phyloP scores from a whole-genome alignment of 75 land plant genomes.

The Pinus tabuliformis region DNA sequence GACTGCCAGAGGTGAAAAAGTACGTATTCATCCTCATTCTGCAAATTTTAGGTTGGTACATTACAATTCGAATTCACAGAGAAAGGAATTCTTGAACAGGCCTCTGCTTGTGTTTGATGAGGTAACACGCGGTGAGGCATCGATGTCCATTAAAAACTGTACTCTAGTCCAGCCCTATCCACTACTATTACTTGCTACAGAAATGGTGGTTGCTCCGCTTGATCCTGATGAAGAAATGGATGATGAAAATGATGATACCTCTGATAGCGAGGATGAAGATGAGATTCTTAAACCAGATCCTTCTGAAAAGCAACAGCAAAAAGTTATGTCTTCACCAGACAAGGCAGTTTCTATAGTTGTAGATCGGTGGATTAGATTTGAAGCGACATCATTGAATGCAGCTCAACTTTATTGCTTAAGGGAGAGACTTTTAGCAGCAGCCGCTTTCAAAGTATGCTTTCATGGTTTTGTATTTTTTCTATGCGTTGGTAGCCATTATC shows the following conservation, averaged over 20 bases:
- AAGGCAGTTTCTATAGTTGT: conserved; percentile 54
- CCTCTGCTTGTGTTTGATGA: conserved; percentile 84
- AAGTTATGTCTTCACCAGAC: conserved; percentile 62
- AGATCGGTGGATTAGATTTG: conserved; percentile 82
- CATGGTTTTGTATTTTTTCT: conserved; percentile 1
- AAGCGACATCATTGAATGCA: conserved; percentile 75
- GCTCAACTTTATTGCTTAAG: conserved; percentile 90
- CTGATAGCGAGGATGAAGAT: conserved; percentile 37
- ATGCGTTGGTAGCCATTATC: not conserved
- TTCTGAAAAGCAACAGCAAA: conserved; percentile 22
- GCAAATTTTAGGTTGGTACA: conserved; percentile 44
- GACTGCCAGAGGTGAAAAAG: conserved; percentile 76
- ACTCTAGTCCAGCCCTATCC: conserved; percentile 79
- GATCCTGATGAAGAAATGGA: conserved; percentile 25
- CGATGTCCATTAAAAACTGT: conserved; percentile 66
- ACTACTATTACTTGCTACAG: conserved; percentile 71
- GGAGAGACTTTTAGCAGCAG: conserved; percentile 74
- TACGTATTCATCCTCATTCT: conserved; percentile 80
- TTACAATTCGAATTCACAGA: not conserved
- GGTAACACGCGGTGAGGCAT: conserved; percentile 87
- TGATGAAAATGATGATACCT: conserved; percentile 17
- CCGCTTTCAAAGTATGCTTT: conserved; percentile 67
- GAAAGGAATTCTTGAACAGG: conserved; percentile 12
- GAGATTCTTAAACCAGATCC: conserved; percentile 15
- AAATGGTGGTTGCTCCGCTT: conserved; percentile 82